These are phyloP conservation scores for Aegle marmelos DNA, from an alignment of 345 rosid species.

Conservation along the genomic window DNA sequence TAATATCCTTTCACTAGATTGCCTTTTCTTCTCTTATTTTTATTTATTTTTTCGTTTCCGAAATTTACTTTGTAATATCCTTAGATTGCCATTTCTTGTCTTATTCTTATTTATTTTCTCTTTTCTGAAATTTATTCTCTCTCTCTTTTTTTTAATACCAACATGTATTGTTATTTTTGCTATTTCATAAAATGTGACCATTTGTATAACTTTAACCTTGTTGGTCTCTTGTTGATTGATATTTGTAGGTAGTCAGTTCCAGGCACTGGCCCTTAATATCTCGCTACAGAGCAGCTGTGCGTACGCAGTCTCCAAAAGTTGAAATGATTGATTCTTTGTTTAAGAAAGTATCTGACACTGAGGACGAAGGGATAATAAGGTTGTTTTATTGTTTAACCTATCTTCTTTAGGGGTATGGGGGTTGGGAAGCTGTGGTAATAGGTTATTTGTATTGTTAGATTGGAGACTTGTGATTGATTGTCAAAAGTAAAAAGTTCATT, in stretches of 20 bases:
- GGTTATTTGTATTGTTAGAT: background rate
- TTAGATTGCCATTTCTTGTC: conserved; percentile 2
- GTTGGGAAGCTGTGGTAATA: background rate
- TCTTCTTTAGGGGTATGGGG: background rate
- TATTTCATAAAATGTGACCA: background rate
- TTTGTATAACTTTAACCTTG: background rate
- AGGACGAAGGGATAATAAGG: conserved; percentile 78
- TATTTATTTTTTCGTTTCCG: background rate
- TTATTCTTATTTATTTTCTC: background rate
- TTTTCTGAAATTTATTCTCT: no score
- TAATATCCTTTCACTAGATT: conserved; percentile 25
- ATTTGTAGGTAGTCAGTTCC: conserved; percentile 68
- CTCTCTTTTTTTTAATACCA: no score
- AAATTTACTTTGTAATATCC: conserved; percentile 31
- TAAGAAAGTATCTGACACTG: conserved; percentile 52
- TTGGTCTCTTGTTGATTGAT: background rate
- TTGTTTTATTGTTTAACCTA: background rate
- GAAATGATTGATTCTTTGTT: conserved; percentile 85
- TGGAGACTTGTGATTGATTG: background rate
- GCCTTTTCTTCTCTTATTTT: background rate
- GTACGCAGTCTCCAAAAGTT: conserved; percentile 79
- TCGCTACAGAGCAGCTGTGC: conserved; percentile 80
- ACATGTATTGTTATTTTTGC: background rate
- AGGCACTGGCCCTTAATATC: conserved; percentile 89
- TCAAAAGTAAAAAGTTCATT: background rate